Conservation (phyloP, 164 flowering plant genomes). For the Sedum album region DNA sequence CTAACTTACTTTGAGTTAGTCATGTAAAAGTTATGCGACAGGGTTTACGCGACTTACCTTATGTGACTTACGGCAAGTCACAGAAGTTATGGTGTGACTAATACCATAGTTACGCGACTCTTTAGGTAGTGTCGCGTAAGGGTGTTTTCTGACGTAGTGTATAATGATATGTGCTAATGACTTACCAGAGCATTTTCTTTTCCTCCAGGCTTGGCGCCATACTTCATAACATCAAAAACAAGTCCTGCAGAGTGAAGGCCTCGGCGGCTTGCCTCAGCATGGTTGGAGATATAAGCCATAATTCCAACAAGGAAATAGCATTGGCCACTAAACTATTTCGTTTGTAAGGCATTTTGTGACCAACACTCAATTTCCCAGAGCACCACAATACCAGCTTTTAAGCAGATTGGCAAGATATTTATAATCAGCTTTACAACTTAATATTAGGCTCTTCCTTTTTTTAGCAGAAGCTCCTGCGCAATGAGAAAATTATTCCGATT, state of each 20-base stretch:
- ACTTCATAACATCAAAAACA: slow-evolving; percentile 4
- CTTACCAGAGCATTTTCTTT: background rate
- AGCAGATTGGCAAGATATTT: too few relatives aligned
- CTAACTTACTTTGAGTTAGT: too few relatives aligned
- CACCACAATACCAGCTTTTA: too few relatives aligned
- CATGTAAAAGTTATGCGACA: too few relatives aligned
- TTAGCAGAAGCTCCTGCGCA: background rate
- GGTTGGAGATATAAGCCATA: background rate
- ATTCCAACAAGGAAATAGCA: background rate
- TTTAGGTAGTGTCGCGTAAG: too few relatives aligned
- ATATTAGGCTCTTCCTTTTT: background rate
- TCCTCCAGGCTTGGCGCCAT: background rate
- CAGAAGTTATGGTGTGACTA: too few relatives aligned
- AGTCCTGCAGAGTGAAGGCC: background rate
- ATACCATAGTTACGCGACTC: too few relatives aligned
- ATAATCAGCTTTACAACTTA: background rate
- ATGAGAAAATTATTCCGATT: too few relatives aligned
- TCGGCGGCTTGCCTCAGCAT: background rate
- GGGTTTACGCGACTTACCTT: too few relatives aligned
- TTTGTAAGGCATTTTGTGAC: background rate
- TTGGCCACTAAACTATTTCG: slow-evolving; percentile 3
- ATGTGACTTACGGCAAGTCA: too few relatives aligned
- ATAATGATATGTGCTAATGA: background rate
- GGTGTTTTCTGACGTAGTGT: too few relatives aligned
- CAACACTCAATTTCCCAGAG: background rate